Conservation (phyloP, 495 filamentous ascomycete species). For the Polyplosphaeria fusca region DNA sequence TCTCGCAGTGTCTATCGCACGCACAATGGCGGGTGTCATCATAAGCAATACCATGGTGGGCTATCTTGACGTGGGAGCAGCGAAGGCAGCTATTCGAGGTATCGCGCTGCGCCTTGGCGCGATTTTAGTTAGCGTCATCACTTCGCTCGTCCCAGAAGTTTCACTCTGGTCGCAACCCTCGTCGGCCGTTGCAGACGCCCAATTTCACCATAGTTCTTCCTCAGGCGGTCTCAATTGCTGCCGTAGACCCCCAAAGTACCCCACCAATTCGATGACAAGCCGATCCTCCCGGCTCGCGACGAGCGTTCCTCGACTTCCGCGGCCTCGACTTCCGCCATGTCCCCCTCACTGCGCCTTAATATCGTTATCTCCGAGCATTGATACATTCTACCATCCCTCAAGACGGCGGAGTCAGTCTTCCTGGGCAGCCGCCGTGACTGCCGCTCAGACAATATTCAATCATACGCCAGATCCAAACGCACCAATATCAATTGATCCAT, state of each 20-base stretch:
- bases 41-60: slow-evolving; percentile 71
- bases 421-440: slow-evolving; percentile 68
- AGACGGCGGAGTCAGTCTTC: slow-evolving; percentile 48
- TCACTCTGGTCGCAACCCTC: too few species aligned
- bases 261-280: slow-evolving; percentile 23
- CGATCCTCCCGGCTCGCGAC: slow-evolving; percentile 24
- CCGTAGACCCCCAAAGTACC: slow-evolving; percentile 7
- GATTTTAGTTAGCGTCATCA: neutral
- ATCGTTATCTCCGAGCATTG: neutral
- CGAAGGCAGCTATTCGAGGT: neutral
- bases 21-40: slow-evolving; percentile 66
- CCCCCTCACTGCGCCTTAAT: slow-evolving; percentile 1
- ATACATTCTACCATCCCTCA: slow-evolving; percentile 36
- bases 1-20: slow-evolving; percentile 52
- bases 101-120: neutral
- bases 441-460: slow-evolving; percentile 72
- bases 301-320: slow-evolving; percentile 10
- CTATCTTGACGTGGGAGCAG: neutral
- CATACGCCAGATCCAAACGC: slow-evolving; percentile 42
- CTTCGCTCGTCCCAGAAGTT: neutral
- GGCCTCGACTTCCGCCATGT: slow-evolving; percentile 8
- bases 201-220: neutral
- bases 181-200: neutral
- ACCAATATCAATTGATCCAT: slow-evolving; percentile 44
- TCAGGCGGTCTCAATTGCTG: neutral